A percentile compares a stretch with the other conserved stretches of the same genome.
Evolutionary conservation across 345 rosid genomes (phyloP).

Genomic region (Ceriops zippeliana): DNA sequence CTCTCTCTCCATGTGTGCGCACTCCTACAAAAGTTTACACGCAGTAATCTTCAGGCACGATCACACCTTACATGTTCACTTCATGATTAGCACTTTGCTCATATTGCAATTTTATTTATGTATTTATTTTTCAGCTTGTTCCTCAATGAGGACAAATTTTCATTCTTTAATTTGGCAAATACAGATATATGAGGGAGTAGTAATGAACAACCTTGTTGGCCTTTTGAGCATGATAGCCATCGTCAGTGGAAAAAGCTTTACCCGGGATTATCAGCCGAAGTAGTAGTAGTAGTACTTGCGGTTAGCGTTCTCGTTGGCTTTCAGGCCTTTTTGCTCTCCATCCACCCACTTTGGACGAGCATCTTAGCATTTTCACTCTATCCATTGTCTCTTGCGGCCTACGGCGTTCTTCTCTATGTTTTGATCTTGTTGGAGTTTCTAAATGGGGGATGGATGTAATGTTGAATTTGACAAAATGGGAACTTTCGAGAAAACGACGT

Average conservation of each 20-base stretch:
- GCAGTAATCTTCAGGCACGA: neutral
- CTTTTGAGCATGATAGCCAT: constrained; percentile 4
- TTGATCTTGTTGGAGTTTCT: neutral
- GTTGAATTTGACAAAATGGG: too few relatives aligned
- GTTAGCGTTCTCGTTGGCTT: neutral
- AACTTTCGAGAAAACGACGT: too few relatives aligned
- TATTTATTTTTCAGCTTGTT: too few relatives aligned
- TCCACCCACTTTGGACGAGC: constrained; percentile 30
- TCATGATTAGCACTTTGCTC: too few relatives aligned
- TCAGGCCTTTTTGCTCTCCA: constrained; percentile 15
- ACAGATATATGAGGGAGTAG: neutral
- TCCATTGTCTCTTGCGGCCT: constrained; percentile 29
- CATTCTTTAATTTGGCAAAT: neutral
- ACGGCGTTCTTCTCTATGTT: constrained; percentile 24
- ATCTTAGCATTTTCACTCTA: constrained; percentile 31
- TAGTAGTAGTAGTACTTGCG: neutral
- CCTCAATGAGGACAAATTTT: neutral
- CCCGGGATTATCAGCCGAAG: constrained; percentile 23
- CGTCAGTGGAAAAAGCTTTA: constrained; percentile 19
- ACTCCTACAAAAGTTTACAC: too few relatives aligned
- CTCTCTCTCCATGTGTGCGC: neutral
- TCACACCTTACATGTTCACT: neutral
- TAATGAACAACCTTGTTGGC: neutral
- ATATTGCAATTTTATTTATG: too few relatives aligned
- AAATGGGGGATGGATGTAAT: too few relatives aligned